A percentile compares a stretch with the other conserved stretches of the same genome.
Conservation (phyloP, 2,329 filamentous ascomycete genomes). For the Pyrenophora teres region DNA sequence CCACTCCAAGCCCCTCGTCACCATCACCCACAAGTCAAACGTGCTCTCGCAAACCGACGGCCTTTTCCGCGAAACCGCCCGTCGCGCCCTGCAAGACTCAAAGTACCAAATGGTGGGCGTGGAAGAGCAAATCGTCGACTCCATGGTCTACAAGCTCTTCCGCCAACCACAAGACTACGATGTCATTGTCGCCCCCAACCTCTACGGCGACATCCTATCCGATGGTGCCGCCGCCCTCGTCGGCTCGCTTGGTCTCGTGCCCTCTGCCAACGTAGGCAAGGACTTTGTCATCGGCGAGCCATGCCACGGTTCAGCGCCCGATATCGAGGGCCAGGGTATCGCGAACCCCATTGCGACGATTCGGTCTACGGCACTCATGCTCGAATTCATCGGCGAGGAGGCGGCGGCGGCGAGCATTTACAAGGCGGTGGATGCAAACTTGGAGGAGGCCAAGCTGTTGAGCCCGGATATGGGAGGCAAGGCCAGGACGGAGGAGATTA, state of each 20-base stretch:
- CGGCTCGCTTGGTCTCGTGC: slow-evolving; percentile 88
- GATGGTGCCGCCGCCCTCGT: slow-evolving; percentile 95
- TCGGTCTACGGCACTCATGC: slow-evolving; percentile 87
- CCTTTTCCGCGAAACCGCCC: slow-evolving; percentile 82
- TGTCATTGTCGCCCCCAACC: slow-evolving; percentile 95
- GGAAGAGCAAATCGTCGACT: slow-evolving; percentile 98
- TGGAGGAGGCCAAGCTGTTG: slow-evolving; percentile 80
- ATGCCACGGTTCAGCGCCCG: slow-evolving; percentile 93
- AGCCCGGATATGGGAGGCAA: slow-evolving; percentile 90
- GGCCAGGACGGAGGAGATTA: slow-evolving; percentile 82
- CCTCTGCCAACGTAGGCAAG: slow-evolving; percentile 92
- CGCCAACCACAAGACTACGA: slow-evolving; percentile 94
- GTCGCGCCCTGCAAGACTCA: slow-evolving; percentile 69
- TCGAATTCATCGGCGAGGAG: slow-evolving; percentile 91
- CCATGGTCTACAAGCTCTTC: slow-evolving; percentile 99
- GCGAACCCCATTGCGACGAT: slow-evolving; percentile 97
- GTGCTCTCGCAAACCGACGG: slow-evolving; percentile 96
- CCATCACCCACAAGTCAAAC: slow-evolving; percentile 98
- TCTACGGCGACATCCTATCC: slow-evolving; percentile 96
- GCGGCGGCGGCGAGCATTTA: slow-evolving; percentile 88
- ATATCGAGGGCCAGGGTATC: slow-evolving; percentile 90
- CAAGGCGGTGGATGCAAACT: slow-evolving; percentile 84
- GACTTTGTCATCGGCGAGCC: slow-evolving; percentile 96
- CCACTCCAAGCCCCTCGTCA: slow-evolving; percentile 76
- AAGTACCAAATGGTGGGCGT: slow-evolving; percentile 69